These are phyloP conservation scores for Cryphonectria japonica DNA, from an alignment of 2,329 filamentous ascomycete species.

Conservation along the genomic window DNA sequence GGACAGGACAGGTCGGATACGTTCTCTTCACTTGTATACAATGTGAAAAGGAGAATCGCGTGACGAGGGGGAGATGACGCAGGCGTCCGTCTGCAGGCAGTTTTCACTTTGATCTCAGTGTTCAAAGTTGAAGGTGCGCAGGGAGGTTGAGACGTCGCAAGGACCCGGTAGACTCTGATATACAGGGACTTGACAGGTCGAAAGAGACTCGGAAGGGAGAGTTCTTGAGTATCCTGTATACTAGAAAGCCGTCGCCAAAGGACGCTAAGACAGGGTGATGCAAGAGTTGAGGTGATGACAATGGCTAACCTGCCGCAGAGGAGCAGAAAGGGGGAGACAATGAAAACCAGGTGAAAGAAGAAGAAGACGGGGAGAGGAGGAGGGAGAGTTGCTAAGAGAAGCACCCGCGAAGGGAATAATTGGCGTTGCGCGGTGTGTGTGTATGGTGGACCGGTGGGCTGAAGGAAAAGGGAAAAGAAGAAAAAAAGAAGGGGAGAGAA, in stretches of 20 bases:
- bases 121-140: background rate
- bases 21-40: background rate
- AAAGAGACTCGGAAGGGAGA: background rate
- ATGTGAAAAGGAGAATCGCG: background rate
- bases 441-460: conserved; percentile 27
- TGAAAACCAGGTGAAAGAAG: conserved; percentile 28
- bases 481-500: conserved; percentile 11
- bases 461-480: conserved; percentile 4
- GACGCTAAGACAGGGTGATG: conserved; percentile 6
- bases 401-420: conserved; percentile 30
- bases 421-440: conserved; percentile 28
- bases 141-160: background rate
- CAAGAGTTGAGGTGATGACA: background rate
- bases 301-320: background rate
- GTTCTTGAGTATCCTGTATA: background rate
- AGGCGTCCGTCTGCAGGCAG: background rate
- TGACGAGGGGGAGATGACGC: background rate
- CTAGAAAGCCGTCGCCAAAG: conserved; percentile 3
- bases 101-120: background rate
- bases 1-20: background rate
- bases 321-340: conserved; percentile 10
- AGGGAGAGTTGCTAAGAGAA: conserved; percentile 18
- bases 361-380: conserved; percentile 8
- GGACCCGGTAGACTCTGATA: background rate
- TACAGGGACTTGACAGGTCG: background rate